These are phyloP conservation scores for Fragaria ananassa DNA, from an alignment of 306 rosid genomes.

Conservation along the genomic window DNA sequence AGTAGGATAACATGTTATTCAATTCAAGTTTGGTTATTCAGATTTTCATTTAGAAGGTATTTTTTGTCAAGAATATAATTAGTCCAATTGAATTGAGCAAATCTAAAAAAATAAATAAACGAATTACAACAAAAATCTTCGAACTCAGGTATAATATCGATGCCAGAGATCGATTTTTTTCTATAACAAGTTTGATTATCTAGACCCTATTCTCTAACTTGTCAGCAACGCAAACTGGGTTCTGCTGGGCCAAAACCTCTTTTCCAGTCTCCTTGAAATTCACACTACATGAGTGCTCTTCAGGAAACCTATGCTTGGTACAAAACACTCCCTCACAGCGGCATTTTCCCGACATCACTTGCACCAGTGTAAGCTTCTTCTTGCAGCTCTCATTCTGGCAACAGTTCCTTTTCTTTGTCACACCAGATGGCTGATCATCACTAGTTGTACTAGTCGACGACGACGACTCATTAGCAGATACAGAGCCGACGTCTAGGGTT, in stretches of 20 bases:
- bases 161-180: too few relatives aligned
- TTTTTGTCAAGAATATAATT: too few relatives aligned
- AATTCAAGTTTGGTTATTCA: too few relatives aligned
- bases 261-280: background rate
- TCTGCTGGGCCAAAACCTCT: slow-evolving; percentile 4
- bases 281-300: slow-evolving; percentile 16
- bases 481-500: background rate
- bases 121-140: too few relatives aligned
- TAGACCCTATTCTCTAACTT: background rate
- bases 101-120: too few relatives aligned
- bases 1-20: too few relatives aligned
- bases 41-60: too few relatives aligned
- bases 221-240: slow-evolving; percentile 5
- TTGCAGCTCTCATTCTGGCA: slow-evolving; percentile 11
- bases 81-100: too few relatives aligned
- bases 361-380: slow-evolving; percentile 8
- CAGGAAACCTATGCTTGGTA: slow-evolving; percentile 1
- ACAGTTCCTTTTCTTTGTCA: background rate
- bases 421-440: background rate
- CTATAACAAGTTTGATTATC: too few relatives aligned
- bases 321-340: slow-evolving; percentile 25
- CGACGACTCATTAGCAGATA: background rate
- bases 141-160: too few relatives aligned
- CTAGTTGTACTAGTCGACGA: background rate
- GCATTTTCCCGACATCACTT: slow-evolving; percentile 12